These are phyloP conservation scores for Pelargonium fulgidum DNA, from an alignment of 441 rosid species.

Conservation along the genomic window DNA sequence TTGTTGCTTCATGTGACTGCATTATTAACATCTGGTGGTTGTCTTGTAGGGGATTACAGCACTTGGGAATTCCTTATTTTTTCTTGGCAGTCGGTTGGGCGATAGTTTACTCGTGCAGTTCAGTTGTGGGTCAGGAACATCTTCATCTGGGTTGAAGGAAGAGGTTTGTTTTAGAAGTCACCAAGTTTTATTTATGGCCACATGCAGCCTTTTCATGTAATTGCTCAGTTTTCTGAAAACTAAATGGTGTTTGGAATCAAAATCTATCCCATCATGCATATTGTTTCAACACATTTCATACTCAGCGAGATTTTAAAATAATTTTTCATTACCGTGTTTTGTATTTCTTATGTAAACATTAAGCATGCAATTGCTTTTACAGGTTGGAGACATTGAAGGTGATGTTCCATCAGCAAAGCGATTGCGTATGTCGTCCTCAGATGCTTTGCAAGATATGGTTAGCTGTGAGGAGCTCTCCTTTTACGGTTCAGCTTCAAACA, in stretches of 20 bases:
- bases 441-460: conserved; percentile 83
- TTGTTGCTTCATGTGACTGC: conserved; percentile 18
- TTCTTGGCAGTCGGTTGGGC: conserved; percentile 90
- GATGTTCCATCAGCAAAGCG: conserved; percentile 72
- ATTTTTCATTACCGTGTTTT: background rate
- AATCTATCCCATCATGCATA: background rate
- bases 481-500: conserved; percentile 71
- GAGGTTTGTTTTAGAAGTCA: conserved; percentile 50
- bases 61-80: conserved; percentile 76
- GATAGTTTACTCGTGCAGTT: conserved; percentile 97
- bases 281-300: conserved; percentile 13
- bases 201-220: background rate
- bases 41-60: conserved; percentile 72
- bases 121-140: conserved; percentile 61
- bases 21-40: conserved; percentile 24
- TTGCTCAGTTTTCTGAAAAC: background rate
- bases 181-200: conserved; percentile 10
- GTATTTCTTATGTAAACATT: conserved; percentile 10
- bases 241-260: background rate
- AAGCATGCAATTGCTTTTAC: conserved; percentile 18
- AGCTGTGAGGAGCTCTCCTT: conserved; percentile 90
- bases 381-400: conserved; percentile 95
- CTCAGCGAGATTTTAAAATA: conserved; percentile 1
- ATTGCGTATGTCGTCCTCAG: conserved; percentile 70
- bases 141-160: conserved; percentile 66